phyloP scores from a whole-genome alignment of 1,284 basidiomycete genomes.

The Irpex lacteus region DNA sequence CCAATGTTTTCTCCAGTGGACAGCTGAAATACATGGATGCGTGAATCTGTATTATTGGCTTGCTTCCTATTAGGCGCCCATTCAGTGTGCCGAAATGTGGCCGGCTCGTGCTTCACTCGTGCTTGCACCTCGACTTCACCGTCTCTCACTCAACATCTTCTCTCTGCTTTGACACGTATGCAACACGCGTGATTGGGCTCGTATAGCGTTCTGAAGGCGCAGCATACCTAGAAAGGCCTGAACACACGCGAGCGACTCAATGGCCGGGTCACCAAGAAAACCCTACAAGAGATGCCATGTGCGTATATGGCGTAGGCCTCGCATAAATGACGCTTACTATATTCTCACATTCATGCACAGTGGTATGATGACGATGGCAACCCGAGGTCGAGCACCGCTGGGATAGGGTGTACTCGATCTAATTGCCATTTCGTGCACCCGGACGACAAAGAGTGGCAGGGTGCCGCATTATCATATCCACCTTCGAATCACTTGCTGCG shows the following conservation, averaged over 20 bases:
- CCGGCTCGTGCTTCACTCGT: neutral
- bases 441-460: conserved; percentile 23
- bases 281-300: neutral
- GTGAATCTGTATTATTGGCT: neutral
- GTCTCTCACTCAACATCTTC: too few species aligned
- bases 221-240: too few species aligned
- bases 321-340: neutral
- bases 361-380: conserved; percentile 17
- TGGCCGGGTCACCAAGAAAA: neutral
- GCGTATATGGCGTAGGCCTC: neutral
- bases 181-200: too few species aligned
- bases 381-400: neutral
- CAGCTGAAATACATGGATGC: neutral
- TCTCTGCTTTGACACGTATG: too few species aligned
- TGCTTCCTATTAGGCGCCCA: too few species aligned
- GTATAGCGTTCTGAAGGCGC: too few species aligned
- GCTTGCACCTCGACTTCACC: neutral
- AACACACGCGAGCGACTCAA: neutral
- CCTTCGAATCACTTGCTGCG: neutral
- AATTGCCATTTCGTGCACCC: conserved; percentile 30
- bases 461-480: neutral
- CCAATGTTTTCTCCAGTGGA: too few species aligned
- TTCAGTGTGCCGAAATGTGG: too few species aligned
- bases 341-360: conserved; percentile 1
- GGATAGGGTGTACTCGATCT: conserved; percentile 13